Evolutionary conservation across 2,329 filamentous ascomycete species (phyloP), one percentile per base, ranked within the genome.

Genomic region (Colletotrichum eleusines): DNA sequence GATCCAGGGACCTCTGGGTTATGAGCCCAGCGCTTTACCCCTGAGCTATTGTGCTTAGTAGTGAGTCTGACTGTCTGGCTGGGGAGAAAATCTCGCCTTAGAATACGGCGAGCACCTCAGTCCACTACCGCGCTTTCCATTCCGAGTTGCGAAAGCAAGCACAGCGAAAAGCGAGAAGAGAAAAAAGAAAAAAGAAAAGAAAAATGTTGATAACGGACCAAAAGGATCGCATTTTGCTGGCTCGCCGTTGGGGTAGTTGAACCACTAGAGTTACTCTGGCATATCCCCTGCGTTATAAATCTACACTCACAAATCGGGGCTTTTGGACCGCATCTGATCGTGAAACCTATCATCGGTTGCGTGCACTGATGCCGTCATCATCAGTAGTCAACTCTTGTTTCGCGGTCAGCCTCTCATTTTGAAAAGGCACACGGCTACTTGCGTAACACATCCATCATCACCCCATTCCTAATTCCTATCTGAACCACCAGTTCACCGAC

Each of bases 401-500:
- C 16, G 40, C 12, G 12, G 16, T 9, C 12, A 40, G 20, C 35
- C 23, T 42, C 1, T 28, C 5, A 20, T 31, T 40, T 16, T 16
- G 14, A 28, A 28, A 48, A 14, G 1, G 5, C 26, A 51, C 16
- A 51, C 7, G 28, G 11, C n/a, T 8, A 1, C 6, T 12, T 33
- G 23, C 9, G 9, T 35, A 12, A 33, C 2, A 33, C 23, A 7
- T 7, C 7, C 18, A 33, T 38, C 16, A 11, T 28, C 3, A 6
- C 8, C 0, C 5, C 16, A 9, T 14, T 31, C 44, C 9, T 46
- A 2, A 8, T 40, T 18, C n/a, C 78, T 69, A 84, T 35, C 82
- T 77, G 61, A 84, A 84, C 83, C 83, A 84, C 83, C 83, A 84
- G 63, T 84, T 84, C 20, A 80, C 83, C 23, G 83, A 84, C 18